Evolutionary conservation across 495 filamentous ascomycete genomes (phyloP).

Genomic region (Antarctomyces pellizariae): DNA sequence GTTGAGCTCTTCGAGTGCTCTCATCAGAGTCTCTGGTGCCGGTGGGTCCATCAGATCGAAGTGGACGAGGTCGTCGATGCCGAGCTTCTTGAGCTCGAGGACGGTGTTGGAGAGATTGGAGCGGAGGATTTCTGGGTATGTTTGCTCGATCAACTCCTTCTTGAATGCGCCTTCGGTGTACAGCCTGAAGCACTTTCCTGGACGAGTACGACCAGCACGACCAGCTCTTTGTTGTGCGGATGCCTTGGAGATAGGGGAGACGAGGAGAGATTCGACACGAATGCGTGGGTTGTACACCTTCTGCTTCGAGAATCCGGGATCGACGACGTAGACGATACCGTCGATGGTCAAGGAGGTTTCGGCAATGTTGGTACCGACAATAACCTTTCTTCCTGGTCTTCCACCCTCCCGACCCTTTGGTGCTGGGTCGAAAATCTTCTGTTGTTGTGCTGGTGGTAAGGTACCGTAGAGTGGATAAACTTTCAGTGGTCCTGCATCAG

Average conservation of each 20-base stretch:
- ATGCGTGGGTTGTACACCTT: slow-evolving; percentile 98
- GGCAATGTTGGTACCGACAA: slow-evolving; percentile 93
- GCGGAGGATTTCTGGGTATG: slow-evolving; percentile 83
- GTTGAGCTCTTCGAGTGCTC: slow-evolving; percentile 92
- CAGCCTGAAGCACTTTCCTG: slow-evolving; percentile 91
- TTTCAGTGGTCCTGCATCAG: slow-evolving; percentile 68
- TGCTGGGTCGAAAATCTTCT: slow-evolving; percentile 80
- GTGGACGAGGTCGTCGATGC: slow-evolving; percentile 87
- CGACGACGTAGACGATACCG: slow-evolving; percentile 96
- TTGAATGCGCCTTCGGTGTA: slow-evolving; percentile 96
- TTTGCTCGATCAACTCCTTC: slow-evolving; percentile 92
- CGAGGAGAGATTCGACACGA: slow-evolving; percentile 83
- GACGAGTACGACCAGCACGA: slow-evolving; percentile 93
- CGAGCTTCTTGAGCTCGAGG: slow-evolving; percentile 90
- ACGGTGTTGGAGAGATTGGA: slow-evolving; percentile 91
- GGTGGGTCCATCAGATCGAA: slow-evolving; percentile 98
- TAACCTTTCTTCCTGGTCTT: slow-evolving; percentile 76
- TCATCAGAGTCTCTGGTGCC: slow-evolving; percentile 95
- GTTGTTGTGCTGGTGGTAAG: slow-evolving; percentile 76
- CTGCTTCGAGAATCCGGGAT: slow-evolving; percentile 97
- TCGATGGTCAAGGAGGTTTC: slow-evolving; percentile 96
- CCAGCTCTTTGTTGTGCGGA: slow-evolving; percentile 96
- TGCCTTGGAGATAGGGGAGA: slow-evolving; percentile 92
- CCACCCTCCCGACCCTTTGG: slow-evolving; percentile 47
- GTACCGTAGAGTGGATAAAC: slow-evolving; percentile 91